Base-by-base conservation (phyloP, 495 filamentous ascomycete species). In the Ascodesmis nigricans region DNA sequence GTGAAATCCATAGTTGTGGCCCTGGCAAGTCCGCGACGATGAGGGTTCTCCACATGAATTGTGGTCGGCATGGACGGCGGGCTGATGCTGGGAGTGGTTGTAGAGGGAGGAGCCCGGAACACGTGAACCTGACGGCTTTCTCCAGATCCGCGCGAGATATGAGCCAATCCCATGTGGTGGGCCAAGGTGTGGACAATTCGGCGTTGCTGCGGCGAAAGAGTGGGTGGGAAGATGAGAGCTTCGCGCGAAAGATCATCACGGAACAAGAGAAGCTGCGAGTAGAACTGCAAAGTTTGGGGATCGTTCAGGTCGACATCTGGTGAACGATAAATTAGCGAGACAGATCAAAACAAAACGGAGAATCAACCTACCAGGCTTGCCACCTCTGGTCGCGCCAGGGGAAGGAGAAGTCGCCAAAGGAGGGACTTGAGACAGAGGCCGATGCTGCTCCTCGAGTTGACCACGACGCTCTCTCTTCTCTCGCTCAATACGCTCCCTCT, bases 1-100 rank as follows among this genome's bases (percentile, higher is more conserved):
- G 77, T 81, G 57, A 97, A 97, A 56, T 95, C 84, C 46, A 90
- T 91, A n/a, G 87, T 97, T 21, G 87, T 90, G 13, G 87, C 82
- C 19, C 87, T 77, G 59, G 82, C 87, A 21, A 97, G 61, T 9
- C 69, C 75, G 21, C 83, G 77, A 35, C 82, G 67, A 37, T 71
- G 69, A 21, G 49, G 47, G 32, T 70, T 66, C 39, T 93, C 80
- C 35, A 66, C 62, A 31, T 76, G 75, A 22, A 71, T 67, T 7
- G 61, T 53, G 34, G 69, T 57, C 10, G 70, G 63, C 48, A 78
- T 64, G 22, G 60, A 55, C 14, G 60, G 69, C 30, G 77, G 69
- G 59, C 73, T 73, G 55, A 78, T 56, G 53, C 70, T 64, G 16
- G 50, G 49, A 51, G 49, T 53, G 31, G 43, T 46, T 14, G 41